Percentiles rank a stretch among this genome's conserved stretches.
These are phyloP conservation scores for Leucosporidium yakuticum DNA, from an alignment of 768 basidiomycete species.

Conservation along the genomic window DNA sequence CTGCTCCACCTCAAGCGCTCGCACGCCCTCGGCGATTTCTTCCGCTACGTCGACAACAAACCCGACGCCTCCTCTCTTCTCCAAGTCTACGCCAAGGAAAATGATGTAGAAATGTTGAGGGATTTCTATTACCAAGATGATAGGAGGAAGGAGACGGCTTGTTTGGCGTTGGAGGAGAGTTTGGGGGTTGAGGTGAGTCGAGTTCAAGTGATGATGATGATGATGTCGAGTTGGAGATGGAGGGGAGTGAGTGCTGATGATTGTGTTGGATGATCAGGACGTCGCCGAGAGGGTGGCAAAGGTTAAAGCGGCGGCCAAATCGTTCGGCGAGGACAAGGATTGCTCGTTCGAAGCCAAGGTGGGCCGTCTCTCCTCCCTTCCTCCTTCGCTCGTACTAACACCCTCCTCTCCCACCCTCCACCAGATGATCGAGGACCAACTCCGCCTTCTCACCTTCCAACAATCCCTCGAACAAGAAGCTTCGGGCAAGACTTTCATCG, in stretches of 20 bases:
- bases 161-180: conserved; percentile 80
- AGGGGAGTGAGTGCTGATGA: not conserved
- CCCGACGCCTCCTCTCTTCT: conserved; percentile 37
- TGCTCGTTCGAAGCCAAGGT: conserved; percentile 61
- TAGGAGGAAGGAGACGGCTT: conserved; percentile 83
- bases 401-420: not conserved
- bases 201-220: too few relatives aligned
- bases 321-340: conserved; percentile 93
- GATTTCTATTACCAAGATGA: conserved; percentile 99
- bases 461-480: conserved; percentile 78
- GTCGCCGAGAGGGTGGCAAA: conserved; percentile 61
- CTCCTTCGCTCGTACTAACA: not conserved
- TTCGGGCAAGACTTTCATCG: conserved; percentile 66
- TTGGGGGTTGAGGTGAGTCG: conserved; percentile 55
- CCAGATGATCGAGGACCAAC: conserved; percentile 87
- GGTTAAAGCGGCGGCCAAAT: conserved; percentile 79
- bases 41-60: conserved; percentile 68
- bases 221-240: not conserved
- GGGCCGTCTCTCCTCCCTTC: not conserved
- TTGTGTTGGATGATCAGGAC: conserved; percentile 53
- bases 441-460: conserved; percentile 68
- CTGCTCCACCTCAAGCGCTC: conserved; percentile 78
- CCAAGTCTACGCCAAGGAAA: conserved; percentile 29
- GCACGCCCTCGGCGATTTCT: conserved; percentile 81
- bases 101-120: conserved; percentile 70